Evolutionary conservation across 1,284 basidiomycete genomes (phyloP).

Genomic region (Hemileccinum hortonii): DNA sequence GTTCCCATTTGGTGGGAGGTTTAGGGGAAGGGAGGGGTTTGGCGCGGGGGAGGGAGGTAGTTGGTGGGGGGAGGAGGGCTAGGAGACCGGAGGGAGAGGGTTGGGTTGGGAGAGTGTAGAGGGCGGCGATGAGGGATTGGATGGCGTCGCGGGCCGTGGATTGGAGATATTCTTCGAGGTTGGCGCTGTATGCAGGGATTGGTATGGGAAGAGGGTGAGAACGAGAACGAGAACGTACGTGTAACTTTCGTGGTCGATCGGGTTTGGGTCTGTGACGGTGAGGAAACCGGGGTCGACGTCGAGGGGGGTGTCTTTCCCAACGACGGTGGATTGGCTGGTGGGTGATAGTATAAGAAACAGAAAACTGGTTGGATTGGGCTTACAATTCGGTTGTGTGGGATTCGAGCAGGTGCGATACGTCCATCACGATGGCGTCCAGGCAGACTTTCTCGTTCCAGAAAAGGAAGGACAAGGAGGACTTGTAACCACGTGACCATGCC

Average conservation of each 20-base stretch:
- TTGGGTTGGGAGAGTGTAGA: conserved; percentile 83
- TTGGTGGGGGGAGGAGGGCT: conserved; percentile 77
- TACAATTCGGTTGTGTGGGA: conserved; percentile 69
- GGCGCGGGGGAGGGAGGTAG: conserved; percentile 78
- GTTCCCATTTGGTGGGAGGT: conserved; percentile 94
- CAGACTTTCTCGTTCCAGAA: conserved; percentile 2
- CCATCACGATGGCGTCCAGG: conserved; percentile 47
- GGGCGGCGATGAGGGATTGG: conserved; percentile 76
- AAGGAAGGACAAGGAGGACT: neutral
- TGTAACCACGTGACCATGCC: too few species aligned
- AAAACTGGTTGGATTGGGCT: conserved; percentile 15
- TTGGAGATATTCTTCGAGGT: conserved; percentile 81
- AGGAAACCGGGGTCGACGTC: conserved; percentile 84
- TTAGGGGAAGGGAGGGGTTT: conserved; percentile 94
- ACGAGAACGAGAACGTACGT: conserved; percentile 45
- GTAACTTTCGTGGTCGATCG: conserved; percentile 80
- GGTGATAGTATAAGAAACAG: too few species aligned
- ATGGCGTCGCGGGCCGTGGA: conserved; percentile 83
- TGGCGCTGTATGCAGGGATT: conserved; percentile 45
- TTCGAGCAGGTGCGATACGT: conserved; percentile 75
- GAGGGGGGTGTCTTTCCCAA: conserved; percentile 80
- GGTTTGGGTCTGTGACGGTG: conserved; percentile 84
- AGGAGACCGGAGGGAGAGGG: conserved; percentile 82
- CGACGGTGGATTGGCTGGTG: conserved; percentile 60
- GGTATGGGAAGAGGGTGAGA: neutral